Conservation (phyloP, 2,329 filamentous ascomycete genomes). For the Apiospora saccharicola region DNA sequence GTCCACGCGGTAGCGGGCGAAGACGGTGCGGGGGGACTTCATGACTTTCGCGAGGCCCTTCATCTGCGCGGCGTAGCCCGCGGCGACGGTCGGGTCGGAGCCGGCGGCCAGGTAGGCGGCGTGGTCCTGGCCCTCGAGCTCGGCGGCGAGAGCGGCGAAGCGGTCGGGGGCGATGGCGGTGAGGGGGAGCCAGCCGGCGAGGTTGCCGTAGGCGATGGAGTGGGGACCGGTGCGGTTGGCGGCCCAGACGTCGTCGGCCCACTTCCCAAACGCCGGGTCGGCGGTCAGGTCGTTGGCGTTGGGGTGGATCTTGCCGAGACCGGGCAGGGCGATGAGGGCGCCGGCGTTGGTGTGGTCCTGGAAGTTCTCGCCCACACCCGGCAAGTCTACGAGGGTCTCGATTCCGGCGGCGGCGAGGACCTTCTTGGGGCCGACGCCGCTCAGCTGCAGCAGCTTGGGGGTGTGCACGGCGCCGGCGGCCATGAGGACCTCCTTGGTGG, state of each 20-base stretch:
- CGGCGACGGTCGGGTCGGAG: conserved; percentile 45
- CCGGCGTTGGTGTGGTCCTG: conserved; percentile 51
- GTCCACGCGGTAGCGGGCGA: conserved; percentile 3
- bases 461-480: conserved; percentile 51
- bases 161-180: conserved; percentile 43
- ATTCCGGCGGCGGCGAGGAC: conserved; percentile 54
- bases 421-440: conserved; percentile 48
- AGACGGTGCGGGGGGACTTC: conserved; percentile 3
- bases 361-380: conserved; percentile 57
- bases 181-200: conserved; percentile 46
- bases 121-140: conserved; percentile 43
- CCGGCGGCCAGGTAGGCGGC: conserved; percentile 42
- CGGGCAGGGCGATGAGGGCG: neutral
- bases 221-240: conserved; percentile 42
- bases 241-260: conserved; percentile 40
- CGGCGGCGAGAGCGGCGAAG: conserved; percentile 42
- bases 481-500: conserved; percentile 51
- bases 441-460: conserved; percentile 46
- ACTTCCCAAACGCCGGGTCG: conserved; percentile 37
- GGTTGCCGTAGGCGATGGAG: conserved; percentile 45
- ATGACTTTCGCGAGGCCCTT: neutral
- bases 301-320: conserved; percentile 31
- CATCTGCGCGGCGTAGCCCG: conserved; percentile 42
- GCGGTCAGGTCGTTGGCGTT: conserved; percentile 39
- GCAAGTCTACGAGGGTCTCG: conserved; percentile 49